These are phyloP conservation scores for Rhodotorula toruloides DNA, from an alignment of 768 basidiomycete genomes.

Conservation along the genomic window DNA sequence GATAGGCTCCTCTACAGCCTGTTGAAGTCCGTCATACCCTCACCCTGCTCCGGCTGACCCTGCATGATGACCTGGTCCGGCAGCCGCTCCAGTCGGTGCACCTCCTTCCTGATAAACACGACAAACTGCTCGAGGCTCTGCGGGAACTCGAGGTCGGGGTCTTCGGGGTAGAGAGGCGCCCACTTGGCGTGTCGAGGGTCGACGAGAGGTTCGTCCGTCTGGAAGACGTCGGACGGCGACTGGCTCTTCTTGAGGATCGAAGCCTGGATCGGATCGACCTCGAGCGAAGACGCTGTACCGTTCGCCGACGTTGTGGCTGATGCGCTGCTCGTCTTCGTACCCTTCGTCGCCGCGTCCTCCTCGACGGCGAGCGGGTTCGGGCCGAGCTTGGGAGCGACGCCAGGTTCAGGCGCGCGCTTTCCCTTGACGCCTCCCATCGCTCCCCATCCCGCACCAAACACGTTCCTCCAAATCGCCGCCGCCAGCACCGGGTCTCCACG, in stretches of 20 bases:
- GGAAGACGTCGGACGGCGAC: slow-evolving; percentile 55
- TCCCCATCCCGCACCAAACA: slow-evolving; percentile 78
- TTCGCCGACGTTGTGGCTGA: background rate
- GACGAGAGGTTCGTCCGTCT: slow-evolving; percentile 34
- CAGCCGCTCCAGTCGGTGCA: slow-evolving; percentile 60
- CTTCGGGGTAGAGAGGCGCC: slow-evolving; percentile 36
- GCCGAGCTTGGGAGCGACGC: slow-evolving; percentile 47
- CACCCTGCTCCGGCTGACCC: slow-evolving; percentile 23
- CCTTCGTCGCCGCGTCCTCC: background rate
- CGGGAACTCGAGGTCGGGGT: slow-evolving; percentile 50
- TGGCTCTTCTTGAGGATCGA: slow-evolving; percentile 39
- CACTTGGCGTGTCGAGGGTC: slow-evolving; percentile 44
- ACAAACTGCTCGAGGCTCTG: slow-evolving; percentile 69
- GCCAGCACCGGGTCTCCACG: slow-evolving; percentile 77
- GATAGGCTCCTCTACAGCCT: slow-evolving; percentile 22
- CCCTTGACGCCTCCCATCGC: slow-evolving; percentile 40
- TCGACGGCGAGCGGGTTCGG: slow-evolving; percentile 48
- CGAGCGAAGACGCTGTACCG: background rate
- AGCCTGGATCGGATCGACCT: slow-evolving; percentile 37
- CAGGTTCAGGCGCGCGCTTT: slow-evolving; percentile 54
- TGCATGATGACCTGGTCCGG: slow-evolving; percentile 50
- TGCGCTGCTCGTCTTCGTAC: background rate
- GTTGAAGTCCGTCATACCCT: slow-evolving; percentile 34
- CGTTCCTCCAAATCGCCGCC: slow-evolving; percentile 81
- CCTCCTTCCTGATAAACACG: slow-evolving; percentile 65